These are phyloP conservation scores for Chaetomium cochliodes DNA, from an alignment of 495 filamentous ascomycete species.

Conservation along the genomic window DNA sequence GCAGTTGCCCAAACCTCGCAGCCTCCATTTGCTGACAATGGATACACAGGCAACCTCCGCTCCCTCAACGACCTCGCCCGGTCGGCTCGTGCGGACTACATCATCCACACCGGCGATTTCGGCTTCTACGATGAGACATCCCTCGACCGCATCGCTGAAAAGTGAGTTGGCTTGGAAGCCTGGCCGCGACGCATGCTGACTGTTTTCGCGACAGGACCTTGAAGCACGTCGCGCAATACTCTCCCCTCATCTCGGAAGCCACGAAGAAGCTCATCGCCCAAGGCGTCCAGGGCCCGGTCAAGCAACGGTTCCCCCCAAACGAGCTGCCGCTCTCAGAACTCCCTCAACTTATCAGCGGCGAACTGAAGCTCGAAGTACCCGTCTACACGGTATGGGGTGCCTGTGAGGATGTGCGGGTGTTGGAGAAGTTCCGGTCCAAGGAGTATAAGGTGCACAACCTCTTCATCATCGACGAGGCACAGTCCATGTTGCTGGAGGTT, in stretches of 20 bases:
- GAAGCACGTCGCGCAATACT: conserved; percentile 98
- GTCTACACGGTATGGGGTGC: conserved; percentile 99
- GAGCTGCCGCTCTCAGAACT: conserved; percentile 95
- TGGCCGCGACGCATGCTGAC: conserved; percentile 23
- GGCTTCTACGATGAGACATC: conserved; percentile 98
- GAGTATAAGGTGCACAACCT: conserved; percentile 98
- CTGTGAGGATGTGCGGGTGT: conserved; percentile 95
- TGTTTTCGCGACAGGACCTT: conserved; percentile 65
- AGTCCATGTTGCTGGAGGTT: conserved; percentile 88
- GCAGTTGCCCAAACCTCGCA: background rate
- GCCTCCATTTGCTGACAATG: background rate
- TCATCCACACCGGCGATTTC: conserved; percentile 98
- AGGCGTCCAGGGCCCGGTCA: conserved; percentile 63
- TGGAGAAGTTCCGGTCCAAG: conserved; percentile 96
- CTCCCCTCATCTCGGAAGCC: conserved; percentile 82
- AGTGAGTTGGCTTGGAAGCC: conserved; percentile 60
- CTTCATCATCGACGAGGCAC: conserved; percentile 97
- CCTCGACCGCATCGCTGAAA: conserved; percentile 95
- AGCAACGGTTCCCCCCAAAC: conserved; percentile 71
- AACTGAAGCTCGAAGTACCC: conserved; percentile 85
- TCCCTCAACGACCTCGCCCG: conserved; percentile 95
- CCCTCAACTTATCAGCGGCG: conserved; percentile 83
- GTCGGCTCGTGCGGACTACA: conserved; percentile 88
- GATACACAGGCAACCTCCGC: conserved; percentile 74
- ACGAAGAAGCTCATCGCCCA: conserved; percentile 79